Conservation (phyloP, 495 filamentous ascomycete species). For the Penicillium steckii region DNA sequence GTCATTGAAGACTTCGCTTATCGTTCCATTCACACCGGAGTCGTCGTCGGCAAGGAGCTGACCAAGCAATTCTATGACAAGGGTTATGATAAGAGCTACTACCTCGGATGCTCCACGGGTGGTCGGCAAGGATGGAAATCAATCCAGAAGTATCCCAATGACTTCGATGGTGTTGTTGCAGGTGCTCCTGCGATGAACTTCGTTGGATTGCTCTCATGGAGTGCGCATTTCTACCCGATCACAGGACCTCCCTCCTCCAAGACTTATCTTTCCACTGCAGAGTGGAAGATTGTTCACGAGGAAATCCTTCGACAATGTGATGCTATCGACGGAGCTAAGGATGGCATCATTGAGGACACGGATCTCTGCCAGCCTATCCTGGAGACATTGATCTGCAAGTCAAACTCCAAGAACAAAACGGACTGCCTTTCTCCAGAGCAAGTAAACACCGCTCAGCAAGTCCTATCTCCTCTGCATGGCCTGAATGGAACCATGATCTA, state of each 20-base stretch:
- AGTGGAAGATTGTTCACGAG: conserved; percentile 52
- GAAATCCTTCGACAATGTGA: conserved; percentile 69
- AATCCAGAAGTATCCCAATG: conserved; percentile 48
- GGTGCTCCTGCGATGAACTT: conserved; percentile 55
- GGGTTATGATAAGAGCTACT: conserved; percentile 49
- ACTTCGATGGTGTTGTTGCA: conserved; percentile 67
- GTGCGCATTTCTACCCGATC: conserved; percentile 50
- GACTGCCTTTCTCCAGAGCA: conserved; percentile 58
- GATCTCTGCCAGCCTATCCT: conserved; percentile 55
- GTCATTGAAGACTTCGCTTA: conserved; percentile 51
- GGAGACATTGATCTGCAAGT: conserved; percentile 51
- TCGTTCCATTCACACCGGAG: conserved; percentile 49
- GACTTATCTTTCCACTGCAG: conserved; percentile 49
- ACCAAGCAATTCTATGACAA: conserved; percentile 47
- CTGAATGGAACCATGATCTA: conserved; percentile 54
- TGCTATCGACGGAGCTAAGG: conserved; percentile 57
- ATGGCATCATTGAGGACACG: conserved; percentile 65
- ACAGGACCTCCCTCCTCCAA: conserved; percentile 44
- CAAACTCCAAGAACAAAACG: conserved; percentile 23
- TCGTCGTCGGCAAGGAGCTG: conserved; percentile 50
- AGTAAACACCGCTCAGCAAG: conserved; percentile 49
- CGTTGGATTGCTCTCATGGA: conserved; percentile 52
- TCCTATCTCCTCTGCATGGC: conserved; percentile 55
- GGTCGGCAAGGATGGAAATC: conserved; percentile 54
- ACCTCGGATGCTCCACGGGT: conserved; percentile 56